These are phyloP conservation scores for Striga hermonthica DNA, from an alignment of 305 asterid species.

Conservation along the genomic window DNA sequence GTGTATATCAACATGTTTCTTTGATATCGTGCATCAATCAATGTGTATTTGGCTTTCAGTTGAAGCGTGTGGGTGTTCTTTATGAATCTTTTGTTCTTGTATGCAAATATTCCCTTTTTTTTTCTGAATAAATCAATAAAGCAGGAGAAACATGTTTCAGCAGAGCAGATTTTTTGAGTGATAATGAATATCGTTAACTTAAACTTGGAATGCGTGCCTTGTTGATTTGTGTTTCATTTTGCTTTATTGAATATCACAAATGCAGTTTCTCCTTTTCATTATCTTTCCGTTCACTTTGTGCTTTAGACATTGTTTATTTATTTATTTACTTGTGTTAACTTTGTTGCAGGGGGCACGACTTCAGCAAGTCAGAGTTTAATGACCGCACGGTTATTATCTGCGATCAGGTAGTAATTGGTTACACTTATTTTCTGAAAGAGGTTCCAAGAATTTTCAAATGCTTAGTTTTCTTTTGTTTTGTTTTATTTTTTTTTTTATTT, in stretches of 20 bases:
- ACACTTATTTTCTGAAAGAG: constrained; percentile 20
- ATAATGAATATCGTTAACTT: constrained; percentile 8
- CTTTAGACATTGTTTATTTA: background rate
- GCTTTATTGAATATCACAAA: background rate
- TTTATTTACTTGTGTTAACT: background rate
- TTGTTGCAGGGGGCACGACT: constrained; percentile 63
- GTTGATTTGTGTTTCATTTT: background rate
- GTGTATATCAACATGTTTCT: background rate
- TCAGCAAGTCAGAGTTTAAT: constrained; percentile 56
- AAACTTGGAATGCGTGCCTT: background rate
- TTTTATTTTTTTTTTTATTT: too few relatives aligned
- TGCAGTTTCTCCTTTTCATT: background rate
- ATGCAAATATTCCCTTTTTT: constrained; percentile 1
- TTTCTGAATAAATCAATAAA: background rate
- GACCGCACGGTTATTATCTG: constrained; percentile 79
- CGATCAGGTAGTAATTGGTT: constrained; percentile 63
- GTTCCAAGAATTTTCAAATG: constrained; percentile 20
- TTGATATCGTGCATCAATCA: constrained; percentile 6
- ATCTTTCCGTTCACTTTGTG: background rate
- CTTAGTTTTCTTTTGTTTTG: constrained; percentile 13
- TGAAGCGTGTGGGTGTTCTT: constrained; percentile 8
- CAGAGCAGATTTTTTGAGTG: constrained; percentile 19
- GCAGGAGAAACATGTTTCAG: constrained; percentile 13
- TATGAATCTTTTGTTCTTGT: background rate
- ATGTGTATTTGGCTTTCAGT: constrained; percentile 16